Conservation (phyloP, 176 grass and related monocot species). For the Rhynchospora breviuscula region DNA sequence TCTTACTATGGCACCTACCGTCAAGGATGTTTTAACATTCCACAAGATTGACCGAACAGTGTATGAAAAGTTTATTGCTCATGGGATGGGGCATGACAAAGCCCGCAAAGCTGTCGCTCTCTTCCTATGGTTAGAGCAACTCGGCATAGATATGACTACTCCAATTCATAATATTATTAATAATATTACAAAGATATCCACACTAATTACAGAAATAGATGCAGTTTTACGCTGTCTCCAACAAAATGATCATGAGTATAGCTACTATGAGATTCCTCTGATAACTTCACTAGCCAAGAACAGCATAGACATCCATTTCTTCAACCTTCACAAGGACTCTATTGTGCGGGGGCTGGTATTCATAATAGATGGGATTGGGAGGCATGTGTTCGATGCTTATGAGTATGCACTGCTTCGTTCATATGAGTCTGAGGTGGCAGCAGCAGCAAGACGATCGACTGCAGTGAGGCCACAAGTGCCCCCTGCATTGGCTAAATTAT, state of each 20-base stretch:
- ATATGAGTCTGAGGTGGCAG: background rate
- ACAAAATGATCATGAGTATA: background rate
- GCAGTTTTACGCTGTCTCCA: constrained; percentile 40
- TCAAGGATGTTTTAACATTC: constrained; percentile 39
- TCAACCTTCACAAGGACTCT: constrained; percentile 40
- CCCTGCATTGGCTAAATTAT: constrained; percentile 15
- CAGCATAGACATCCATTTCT: constrained; percentile 33
- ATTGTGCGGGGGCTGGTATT: constrained; percentile 22
- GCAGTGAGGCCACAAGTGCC: background rate
- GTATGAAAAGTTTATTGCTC: constrained; percentile 30
- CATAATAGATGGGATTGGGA: constrained; percentile 33
- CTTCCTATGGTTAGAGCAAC: constrained; percentile 44
- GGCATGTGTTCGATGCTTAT: constrained; percentile 40
- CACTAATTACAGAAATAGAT: constrained; percentile 28
- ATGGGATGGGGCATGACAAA: background rate
- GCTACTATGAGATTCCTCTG: constrained; percentile 26
- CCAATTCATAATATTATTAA: background rate
- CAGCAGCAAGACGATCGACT: background rate
- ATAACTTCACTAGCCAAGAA: constrained; percentile 18
- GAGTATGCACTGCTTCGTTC: constrained; percentile 6
- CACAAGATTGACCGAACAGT: constrained; percentile 29
- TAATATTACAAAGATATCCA: background rate
- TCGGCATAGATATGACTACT: constrained; percentile 9
- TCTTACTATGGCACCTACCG: constrained; percentile 18
- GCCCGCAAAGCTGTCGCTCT: constrained; percentile 48